Percentiles rank a stretch among this genome's conserved stretches.
Conservation (phyloP, 108 stramenopile species). For the Pseudonitzschia multiseries region DNA sequence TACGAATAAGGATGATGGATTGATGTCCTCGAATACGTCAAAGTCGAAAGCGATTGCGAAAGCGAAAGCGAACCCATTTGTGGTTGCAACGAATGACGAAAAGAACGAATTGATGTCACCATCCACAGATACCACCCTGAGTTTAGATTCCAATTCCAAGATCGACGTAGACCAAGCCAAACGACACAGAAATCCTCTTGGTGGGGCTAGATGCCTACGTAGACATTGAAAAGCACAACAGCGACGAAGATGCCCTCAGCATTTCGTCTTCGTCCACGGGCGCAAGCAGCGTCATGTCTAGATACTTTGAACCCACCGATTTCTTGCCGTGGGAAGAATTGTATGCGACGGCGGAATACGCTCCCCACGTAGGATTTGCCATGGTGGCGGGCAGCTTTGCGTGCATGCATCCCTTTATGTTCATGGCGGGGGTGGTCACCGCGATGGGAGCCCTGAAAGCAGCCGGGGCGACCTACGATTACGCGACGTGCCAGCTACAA, state of each 20-base stretch:
- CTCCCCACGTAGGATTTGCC: constrained; percentile 41
- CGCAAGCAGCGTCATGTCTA: neutral
- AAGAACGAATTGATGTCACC: neutral
- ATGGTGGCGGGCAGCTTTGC: constrained; percentile 30
- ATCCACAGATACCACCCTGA: neutral
- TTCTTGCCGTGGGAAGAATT: constrained; percentile 26
- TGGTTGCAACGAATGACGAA: neutral
- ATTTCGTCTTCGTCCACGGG: neutral
- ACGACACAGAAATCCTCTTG: neutral
- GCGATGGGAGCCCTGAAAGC: constrained; percentile 35
- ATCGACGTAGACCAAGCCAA: neutral
- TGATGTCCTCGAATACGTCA: too few relatives aligned
- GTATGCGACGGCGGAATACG: constrained; percentile 11
- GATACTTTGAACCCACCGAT: constrained; percentile 39
- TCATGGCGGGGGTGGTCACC: constrained; percentile 37
- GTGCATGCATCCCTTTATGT: constrained; percentile 39
- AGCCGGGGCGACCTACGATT: constrained; percentile 30
- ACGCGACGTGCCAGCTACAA: constrained; percentile 13
- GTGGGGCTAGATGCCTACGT: neutral
- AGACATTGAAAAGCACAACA: constrained; percentile 1
- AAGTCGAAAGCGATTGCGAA: too few relatives aligned
- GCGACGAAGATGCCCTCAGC: constrained; percentile 13
- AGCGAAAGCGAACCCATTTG: too few relatives aligned
- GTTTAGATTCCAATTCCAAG: neutral
- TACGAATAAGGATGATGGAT: too few relatives aligned